Conservation (phyloP, 805 yeast species). For the Starmerella khaoyaiensis region DNA sequence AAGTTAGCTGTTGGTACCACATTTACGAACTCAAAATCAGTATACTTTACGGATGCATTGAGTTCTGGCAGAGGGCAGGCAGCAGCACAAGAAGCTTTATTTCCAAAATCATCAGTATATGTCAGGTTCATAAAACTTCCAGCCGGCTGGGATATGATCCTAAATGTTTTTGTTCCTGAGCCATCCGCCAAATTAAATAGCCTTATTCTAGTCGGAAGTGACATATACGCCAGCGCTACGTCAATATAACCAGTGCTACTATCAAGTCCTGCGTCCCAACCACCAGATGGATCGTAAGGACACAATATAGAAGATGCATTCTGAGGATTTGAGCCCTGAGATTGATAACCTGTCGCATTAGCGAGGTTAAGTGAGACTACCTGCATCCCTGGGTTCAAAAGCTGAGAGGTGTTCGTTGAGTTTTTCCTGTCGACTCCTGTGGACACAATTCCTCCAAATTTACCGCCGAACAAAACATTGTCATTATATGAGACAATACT, state of each 20-base stretch:
- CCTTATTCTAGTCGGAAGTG: slow-evolving; percentile 56
- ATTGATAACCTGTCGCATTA: slow-evolving; percentile 12
- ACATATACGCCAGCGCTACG: slow-evolving; percentile 24
- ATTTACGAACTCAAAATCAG: slow-evolving; percentile 74
- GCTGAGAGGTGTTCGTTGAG: slow-evolving; percentile 4
- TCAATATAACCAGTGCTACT: slow-evolving; percentile 13
- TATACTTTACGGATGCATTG: slow-evolving; percentile 30
- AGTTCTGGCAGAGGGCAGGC: slow-evolving; percentile 60
- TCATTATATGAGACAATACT: slow-evolving; percentile 41
- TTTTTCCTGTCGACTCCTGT: slow-evolving; percentile 13
- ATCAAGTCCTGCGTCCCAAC: slow-evolving; percentile 17
- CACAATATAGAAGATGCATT: slow-evolving; percentile 37
- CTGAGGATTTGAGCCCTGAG: neutral
- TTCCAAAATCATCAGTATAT: slow-evolving; percentile 60
- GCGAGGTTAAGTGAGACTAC: slow-evolving; percentile 14
- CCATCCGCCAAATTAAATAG: slow-evolving; percentile 47
- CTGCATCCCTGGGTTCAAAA: slow-evolving; percentile 15
- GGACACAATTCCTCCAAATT: slow-evolving; percentile 47
- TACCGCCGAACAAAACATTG: slow-evolving; percentile 67
- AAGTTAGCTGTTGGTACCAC: slow-evolving; percentile 46
- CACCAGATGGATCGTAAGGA: slow-evolving; percentile 32
- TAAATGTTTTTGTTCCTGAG: slow-evolving; percentile 43
- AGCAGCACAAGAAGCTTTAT: slow-evolving; percentile 62
- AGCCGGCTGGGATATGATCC: slow-evolving; percentile 65
- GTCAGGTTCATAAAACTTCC: slow-evolving; percentile 85